These are phyloP conservation scores for Russula emetica DNA, from an alignment of 768 basidiomycete genomes.

Conservation along the genomic window DNA sequence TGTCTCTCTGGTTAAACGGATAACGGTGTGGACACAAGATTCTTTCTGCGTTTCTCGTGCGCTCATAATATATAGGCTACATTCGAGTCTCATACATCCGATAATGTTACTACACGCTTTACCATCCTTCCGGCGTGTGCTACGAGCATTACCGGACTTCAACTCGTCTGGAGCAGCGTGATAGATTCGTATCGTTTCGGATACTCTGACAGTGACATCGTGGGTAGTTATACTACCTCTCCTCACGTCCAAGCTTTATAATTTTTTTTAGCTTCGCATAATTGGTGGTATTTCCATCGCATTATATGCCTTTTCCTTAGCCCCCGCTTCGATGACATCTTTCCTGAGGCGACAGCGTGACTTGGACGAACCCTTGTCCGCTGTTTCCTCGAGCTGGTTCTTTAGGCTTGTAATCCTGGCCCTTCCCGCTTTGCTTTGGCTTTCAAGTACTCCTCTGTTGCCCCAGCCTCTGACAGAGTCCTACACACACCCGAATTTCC, in stretches of 20 bases:
- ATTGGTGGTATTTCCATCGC: slow-evolving; percentile 24
- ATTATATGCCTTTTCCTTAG: slow-evolving; percentile 19
- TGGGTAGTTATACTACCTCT: slow-evolving; percentile 13
- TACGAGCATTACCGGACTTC: slow-evolving; percentile 24
- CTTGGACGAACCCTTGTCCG: neutral
- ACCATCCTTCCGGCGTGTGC: slow-evolving; percentile 26
- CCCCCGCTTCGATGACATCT: neutral
- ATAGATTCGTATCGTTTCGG: slow-evolving; percentile 12
- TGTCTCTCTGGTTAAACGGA: slow-evolving; percentile 42
- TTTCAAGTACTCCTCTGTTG: slow-evolving; percentile 45
- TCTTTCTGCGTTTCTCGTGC: neutral
- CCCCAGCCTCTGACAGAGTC: slow-evolving; percentile 49
- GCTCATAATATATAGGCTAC: slow-evolving; percentile 13
- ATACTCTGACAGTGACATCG: slow-evolving; percentile 27
- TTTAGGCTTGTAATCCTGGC: slow-evolving; percentile 35
- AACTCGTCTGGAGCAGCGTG: slow-evolving; percentile 17
- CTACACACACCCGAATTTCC: slow-evolving; percentile 49
- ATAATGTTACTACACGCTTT: slow-evolving; percentile 22
- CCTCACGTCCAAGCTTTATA: neutral
- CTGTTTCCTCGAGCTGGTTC: slow-evolving; percentile 9
- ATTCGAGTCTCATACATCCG: slow-evolving; percentile 13
- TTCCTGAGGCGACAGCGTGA: neutral
- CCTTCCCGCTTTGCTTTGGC: slow-evolving; percentile 39
- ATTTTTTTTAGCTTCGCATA: slow-evolving; percentile 22
- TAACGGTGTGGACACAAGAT: slow-evolving; percentile 37